These are phyloP conservation scores for Carex sylvatica DNA, from an alignment of 202 grass and related monocot genomes.

Conservation along the genomic window DNA sequence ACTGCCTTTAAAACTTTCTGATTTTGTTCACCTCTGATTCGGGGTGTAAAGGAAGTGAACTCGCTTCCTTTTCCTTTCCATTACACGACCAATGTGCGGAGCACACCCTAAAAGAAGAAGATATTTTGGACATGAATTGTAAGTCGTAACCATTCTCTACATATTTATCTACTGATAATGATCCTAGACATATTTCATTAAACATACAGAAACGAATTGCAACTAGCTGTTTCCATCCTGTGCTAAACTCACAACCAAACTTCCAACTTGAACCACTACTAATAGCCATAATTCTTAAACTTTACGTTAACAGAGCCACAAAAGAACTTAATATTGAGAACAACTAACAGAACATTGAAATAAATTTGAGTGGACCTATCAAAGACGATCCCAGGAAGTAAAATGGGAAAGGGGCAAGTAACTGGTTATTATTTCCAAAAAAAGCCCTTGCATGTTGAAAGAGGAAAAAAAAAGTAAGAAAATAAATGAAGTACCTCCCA, in stretches of 20 bases:
- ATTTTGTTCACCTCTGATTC: too few species aligned
- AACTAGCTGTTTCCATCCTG: not conserved
- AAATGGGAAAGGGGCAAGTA: not conserved
- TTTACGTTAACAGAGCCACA: not conserved
- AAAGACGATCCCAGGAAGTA: not conserved
- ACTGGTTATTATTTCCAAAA: not conserved
- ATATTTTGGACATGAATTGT: not conserved
- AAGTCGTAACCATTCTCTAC: not conserved
- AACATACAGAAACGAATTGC: not conserved
- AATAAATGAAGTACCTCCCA: conserved; percentile 79
- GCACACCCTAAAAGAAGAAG: not conserved
- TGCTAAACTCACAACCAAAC: not conserved
- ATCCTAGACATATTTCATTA: not conserved
- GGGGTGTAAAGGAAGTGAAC: too few species aligned
- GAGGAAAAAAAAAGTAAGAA: conserved; percentile 2
- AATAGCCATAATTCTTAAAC: too few species aligned
- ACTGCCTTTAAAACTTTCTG: too few species aligned
- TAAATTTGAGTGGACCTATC: not conserved
- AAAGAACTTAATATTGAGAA: not conserved
- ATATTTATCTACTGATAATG: not conserved
- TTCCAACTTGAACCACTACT: not conserved
- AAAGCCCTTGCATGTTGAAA: conserved; percentile 12
- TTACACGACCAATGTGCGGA: too few species aligned
- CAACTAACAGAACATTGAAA: not conserved
- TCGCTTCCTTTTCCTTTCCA: too few species aligned